A percentile compares a stretch with the other conserved stretches of the same genome.
Conservation (phyloP, 2,329 filamentous ascomycete species). For the Cladosporium cucumerinum region DNA sequence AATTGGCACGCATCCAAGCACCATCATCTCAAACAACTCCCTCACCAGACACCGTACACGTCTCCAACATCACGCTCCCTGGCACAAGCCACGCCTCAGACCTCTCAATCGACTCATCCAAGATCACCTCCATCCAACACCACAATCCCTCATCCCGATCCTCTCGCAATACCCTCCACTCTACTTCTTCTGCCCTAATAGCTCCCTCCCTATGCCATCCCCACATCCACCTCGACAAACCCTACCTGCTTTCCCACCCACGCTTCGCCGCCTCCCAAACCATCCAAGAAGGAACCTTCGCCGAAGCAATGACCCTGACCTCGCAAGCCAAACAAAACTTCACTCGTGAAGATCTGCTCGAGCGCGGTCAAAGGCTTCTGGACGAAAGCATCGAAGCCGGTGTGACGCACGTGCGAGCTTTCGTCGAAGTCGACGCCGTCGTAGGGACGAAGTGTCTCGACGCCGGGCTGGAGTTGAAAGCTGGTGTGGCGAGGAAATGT, state of each 20-base stretch:
- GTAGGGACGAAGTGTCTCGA: conserved; percentile 57
- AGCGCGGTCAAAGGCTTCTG: conserved; percentile 62
- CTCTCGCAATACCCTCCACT: background rate
- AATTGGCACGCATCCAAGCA: conserved; percentile 32
- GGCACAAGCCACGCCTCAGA: conserved; percentile 9
- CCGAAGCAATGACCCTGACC: conserved; percentile 61
- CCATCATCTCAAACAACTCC: background rate
- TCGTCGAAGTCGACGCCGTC: conserved; percentile 66
- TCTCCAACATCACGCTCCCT: conserved; percentile 22
- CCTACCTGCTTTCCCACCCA: conserved; percentile 57
- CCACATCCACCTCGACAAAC: conserved; percentile 70
- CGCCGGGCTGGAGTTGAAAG: conserved; percentile 56
- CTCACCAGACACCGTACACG: background rate
- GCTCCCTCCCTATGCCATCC: conserved; percentile 64
- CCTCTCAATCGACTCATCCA: conserved; percentile 22
- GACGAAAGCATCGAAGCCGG: conserved; percentile 62
- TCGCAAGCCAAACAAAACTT: conserved; percentile 61
- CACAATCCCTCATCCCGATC: background rate
- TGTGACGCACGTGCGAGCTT: conserved; percentile 67
- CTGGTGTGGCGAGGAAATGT: conserved; percentile 49
- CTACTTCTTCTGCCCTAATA: conserved; percentile 36
- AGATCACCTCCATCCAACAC: conserved; percentile 25
- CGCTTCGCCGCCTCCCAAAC: conserved; percentile 57
- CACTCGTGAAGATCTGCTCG: conserved; percentile 58
- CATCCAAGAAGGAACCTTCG: conserved; percentile 59